Evolutionary conservation across 2,329 filamentous ascomycete genomes (phyloP).

Genomic region (Epichloe glyceriae): DNA sequence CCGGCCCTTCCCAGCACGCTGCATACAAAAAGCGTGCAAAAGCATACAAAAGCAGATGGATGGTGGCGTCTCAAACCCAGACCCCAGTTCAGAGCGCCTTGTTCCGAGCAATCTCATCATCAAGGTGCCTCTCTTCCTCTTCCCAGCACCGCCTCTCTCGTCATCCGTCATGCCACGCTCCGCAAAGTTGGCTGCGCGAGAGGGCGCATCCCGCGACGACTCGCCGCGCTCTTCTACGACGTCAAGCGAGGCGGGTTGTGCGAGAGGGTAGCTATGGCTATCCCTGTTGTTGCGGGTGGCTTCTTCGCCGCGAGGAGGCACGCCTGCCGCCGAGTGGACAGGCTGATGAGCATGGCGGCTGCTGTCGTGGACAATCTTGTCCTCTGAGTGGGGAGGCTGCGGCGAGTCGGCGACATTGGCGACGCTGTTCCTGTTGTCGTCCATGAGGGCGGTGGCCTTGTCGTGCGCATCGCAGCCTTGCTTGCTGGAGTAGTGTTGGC

Average conservation of each 20-base stretch:
- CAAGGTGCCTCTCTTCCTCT: constrained; percentile 44
- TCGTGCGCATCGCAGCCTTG: constrained; percentile 13
- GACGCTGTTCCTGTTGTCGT: constrained; percentile 32
- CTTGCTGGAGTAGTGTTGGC: constrained; percentile 3
- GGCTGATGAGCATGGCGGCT: neutral
- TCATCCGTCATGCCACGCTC: constrained; percentile 49
- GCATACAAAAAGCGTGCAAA: neutral
- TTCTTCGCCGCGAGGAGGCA: neutral
- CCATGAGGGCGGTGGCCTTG: constrained; percentile 25
- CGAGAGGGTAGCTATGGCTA: too few species aligned
- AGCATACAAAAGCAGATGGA: neutral
- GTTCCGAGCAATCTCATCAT: constrained; percentile 34
- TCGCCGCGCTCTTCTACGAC: neutral
- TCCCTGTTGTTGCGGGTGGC: neutral
- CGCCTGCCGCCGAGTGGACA: neutral
- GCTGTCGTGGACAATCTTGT: constrained; percentile 14
- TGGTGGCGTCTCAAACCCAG: too few species aligned
- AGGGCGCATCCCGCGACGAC: constrained; percentile 21
- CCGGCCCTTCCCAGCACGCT: too few species aligned
- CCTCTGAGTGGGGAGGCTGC: constrained; percentile 31
- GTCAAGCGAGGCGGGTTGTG: neutral
- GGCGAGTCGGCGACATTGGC: constrained; percentile 25
- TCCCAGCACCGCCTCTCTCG: constrained; percentile 32
- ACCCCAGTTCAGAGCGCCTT: constrained; percentile 23
- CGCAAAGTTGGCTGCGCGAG: constrained; percentile 31